phyloP scores from a whole-genome alignment of 75 land plant species.

The Azolla pinnata region DNA sequence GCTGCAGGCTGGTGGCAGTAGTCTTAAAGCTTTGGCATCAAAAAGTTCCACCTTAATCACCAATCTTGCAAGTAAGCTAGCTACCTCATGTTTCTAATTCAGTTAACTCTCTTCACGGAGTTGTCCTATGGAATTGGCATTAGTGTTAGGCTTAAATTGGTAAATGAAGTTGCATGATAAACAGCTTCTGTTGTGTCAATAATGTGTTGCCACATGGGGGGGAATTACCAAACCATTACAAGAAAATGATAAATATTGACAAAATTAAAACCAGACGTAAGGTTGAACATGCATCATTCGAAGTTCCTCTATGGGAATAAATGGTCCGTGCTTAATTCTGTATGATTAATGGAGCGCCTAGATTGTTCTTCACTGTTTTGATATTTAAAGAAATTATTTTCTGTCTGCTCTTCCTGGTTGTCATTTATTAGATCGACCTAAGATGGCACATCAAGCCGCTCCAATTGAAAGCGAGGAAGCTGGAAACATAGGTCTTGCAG shows the following conservation, averaged over 20 bases:
- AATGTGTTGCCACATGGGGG: too few species aligned
- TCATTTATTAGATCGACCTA: neutral
- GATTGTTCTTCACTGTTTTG: neutral
- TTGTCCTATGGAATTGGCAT: too few species aligned
- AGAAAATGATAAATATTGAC: too few species aligned
- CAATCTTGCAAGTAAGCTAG: conserved; percentile 62
- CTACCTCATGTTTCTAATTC: neutral
- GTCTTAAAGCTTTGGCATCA: conserved; percentile 78
- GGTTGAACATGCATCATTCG: neutral
- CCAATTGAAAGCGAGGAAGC: conserved; percentile 2
- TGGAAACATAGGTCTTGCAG: neutral
- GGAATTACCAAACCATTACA: too few species aligned
- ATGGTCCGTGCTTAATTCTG: too few species aligned
- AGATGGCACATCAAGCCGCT: neutral
- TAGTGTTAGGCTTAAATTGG: too few species aligned
- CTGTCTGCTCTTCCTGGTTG: neutral
- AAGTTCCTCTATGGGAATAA: neutral
- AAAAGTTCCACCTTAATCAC: conserved; percentile 71
- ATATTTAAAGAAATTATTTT: neutral
- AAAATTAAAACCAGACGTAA: too few species aligned
- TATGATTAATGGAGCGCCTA: too few species aligned
- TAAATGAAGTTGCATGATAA: too few species aligned
- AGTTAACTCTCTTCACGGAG: too few species aligned
- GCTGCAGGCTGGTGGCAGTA: conserved; percentile 58
- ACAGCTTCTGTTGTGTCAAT: too few species aligned